phyloP scores from a whole-genome alignment of 2,329 filamentous ascomycete species.

The Sarocladiaceae sp. region DNA sequence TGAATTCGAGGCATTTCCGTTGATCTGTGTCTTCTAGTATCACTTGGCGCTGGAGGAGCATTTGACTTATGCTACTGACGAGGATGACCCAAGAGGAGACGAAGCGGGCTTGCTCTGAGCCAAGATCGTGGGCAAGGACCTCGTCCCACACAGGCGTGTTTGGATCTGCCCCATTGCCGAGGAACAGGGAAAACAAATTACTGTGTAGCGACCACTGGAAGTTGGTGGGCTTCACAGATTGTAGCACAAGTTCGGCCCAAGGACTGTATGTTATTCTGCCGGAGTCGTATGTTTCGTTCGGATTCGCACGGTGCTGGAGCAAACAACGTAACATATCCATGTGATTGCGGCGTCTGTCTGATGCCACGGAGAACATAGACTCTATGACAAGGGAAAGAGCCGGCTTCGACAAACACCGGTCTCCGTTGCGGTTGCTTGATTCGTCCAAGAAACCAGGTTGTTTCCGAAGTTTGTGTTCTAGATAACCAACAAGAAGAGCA shows the following conservation, averaged over 20 bases:
- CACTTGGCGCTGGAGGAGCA: neutral
- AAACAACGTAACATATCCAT: neutral
- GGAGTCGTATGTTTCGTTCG: neutral
- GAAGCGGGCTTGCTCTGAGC: neutral
- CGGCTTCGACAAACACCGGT: neutral
- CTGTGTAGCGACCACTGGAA: neutral
- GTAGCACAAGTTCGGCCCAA: neutral
- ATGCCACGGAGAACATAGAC: neutral
- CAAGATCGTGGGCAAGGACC: neutral
- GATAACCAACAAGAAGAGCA: neutral
- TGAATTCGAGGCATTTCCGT: neutral
- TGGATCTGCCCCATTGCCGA: neutral
- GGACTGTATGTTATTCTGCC: neutral
- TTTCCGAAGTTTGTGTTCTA: neutral
- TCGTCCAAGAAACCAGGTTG: neutral
- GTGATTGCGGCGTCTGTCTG: neutral
- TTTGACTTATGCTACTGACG: neutral
- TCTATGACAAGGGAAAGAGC: neutral
- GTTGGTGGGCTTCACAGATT: neutral
- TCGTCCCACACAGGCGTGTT: neutral
- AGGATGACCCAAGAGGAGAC: neutral
- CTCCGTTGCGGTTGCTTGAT: too few relatives aligned
- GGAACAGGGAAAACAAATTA: neutral
- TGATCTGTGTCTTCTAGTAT: neutral
- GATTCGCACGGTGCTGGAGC: neutral